Conservation (phyloP, 805 yeast genomes). For the Schwanniomyces occidentalis region DNA sequence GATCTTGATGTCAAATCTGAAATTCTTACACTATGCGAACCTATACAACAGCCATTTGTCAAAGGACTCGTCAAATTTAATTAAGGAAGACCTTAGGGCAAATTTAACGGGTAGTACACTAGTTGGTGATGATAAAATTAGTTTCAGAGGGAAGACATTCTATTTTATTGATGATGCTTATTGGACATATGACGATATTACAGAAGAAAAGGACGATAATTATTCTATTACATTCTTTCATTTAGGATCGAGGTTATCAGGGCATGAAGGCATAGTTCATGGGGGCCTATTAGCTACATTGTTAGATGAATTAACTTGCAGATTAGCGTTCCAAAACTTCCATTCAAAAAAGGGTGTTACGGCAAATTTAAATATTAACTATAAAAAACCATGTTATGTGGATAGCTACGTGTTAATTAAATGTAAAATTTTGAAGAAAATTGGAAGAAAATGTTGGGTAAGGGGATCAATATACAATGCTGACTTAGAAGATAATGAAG, state of each 20-base stretch:
- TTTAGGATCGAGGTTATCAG: conserved; percentile 37
- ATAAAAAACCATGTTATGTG: conserved; percentile 35
- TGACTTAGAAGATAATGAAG: conserved; percentile 16
- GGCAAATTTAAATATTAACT: conserved; percentile 44
- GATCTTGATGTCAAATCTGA: conserved; percentile 3
- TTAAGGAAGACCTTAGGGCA: conserved; percentile 32
- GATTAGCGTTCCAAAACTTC: conserved; percentile 43
- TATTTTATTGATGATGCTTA: conserved; percentile 36
- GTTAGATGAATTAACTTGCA: conserved; percentile 43
- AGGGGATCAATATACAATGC: conserved; percentile 33
- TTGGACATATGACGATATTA: conserved; percentile 23
- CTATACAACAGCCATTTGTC: conserved; percentile 11
- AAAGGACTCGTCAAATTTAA: conserved; percentile 13
- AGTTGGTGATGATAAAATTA: conserved; percentile 34
- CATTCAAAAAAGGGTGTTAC: conserved; percentile 42
- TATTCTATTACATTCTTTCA: conserved; percentile 39
- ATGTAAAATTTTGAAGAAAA: conserved; percentile 30
- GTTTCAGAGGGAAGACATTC: conserved; percentile 31
- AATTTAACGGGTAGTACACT: conserved; percentile 37
- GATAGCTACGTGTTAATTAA: conserved; percentile 33
- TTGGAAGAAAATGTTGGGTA: conserved; percentile 42
- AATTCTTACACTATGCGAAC: conserved; percentile 13
- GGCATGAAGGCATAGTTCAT: conserved; percentile 43
- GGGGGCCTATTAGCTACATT: conserved; percentile 46
- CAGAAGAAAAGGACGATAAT: conserved; percentile 22